These are phyloP conservation scores for Chrysanthemum lavandulifolium DNA, from an alignment of 129 eudicot genomes.

Conservation along the genomic window DNA sequence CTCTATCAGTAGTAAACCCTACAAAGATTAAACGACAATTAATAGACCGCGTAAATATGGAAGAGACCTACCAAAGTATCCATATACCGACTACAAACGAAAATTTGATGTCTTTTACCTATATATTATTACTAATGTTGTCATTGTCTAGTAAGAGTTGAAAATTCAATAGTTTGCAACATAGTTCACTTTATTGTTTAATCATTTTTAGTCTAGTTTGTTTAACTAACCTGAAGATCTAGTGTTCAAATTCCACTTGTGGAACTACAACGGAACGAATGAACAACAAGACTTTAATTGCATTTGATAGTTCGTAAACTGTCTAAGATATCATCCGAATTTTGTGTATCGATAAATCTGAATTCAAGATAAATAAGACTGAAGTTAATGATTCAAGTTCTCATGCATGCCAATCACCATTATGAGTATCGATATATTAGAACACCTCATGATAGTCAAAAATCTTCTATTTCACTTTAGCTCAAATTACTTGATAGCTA, in stretches of 20 bases:
- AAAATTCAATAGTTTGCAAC: background rate
- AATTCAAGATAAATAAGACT: background rate
- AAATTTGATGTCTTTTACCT: background rate
- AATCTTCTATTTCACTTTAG: background rate
- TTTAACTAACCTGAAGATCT: background rate
- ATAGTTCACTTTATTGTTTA: background rate
- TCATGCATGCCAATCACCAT: background rate
- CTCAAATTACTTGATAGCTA: background rate
- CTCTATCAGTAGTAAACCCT: background rate
- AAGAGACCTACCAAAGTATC: slow-evolving; percentile 15
- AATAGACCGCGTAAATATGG: slow-evolving; percentile 3
- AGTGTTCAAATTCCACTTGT: too few relatives aligned
- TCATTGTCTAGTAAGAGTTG: background rate
- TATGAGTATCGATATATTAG: background rate
- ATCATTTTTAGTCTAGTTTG: background rate
- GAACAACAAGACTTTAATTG: background rate
- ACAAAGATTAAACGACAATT: slow-evolving; percentile 18
- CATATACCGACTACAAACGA: background rate
- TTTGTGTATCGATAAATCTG: too few relatives aligned
- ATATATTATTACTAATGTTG: background rate
- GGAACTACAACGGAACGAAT: background rate
- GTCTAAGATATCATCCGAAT: background rate
- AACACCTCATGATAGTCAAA: background rate
- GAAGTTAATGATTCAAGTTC: background rate
- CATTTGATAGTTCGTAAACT: background rate